A percentile compares a stretch with the other conserved stretches of the same genome.
Conservation (phyloP, 176 grass and related monocot species). For the Cymbopogon citratus region DNA sequence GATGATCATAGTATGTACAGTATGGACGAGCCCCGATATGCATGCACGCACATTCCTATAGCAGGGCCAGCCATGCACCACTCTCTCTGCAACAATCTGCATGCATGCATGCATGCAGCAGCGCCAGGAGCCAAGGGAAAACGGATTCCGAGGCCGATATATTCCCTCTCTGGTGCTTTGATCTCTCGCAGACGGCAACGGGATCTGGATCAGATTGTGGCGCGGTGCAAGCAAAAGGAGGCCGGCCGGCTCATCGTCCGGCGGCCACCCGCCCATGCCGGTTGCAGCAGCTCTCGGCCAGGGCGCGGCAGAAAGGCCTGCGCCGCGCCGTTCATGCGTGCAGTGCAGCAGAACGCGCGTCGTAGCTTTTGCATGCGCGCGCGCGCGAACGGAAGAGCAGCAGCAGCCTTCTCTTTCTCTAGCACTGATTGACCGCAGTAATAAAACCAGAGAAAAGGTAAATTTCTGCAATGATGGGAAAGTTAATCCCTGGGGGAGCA, state of each 20-base stretch:
- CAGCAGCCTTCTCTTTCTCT: not conserved
- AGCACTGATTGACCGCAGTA: slow-evolving; percentile 38
- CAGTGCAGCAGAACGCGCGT: not conserved
- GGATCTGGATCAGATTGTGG: not conserved
- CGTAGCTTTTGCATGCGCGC: not conserved
- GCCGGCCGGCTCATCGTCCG: not conserved
- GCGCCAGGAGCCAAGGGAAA: not conserved
- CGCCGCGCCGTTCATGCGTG: not conserved
- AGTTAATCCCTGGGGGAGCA: slow-evolving; percentile 37
- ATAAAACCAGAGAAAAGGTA: slow-evolving; percentile 51
- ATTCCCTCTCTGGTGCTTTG: slow-evolving; percentile 5
- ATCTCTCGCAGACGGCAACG: slow-evolving; percentile 11
- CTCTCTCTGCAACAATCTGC: not conserved
- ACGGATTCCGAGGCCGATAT: slow-evolving; percentile 36
- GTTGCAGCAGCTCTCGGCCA: not conserved
- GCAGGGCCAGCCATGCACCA: not conserved
- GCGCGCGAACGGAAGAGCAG: not conserved
- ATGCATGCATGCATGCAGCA: not conserved
- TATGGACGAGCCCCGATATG: not conserved
- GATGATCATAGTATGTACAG: not conserved
- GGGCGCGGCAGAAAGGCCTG: not conserved
- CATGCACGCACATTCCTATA: not conserved
- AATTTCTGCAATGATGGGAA: slow-evolving; percentile 77
- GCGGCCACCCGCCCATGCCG: not conserved
- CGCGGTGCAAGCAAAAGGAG: not conserved